Conservation (phyloP, 192 early-diverging fungal genomes). For the Linnemannia schmuckeri region DNA sequence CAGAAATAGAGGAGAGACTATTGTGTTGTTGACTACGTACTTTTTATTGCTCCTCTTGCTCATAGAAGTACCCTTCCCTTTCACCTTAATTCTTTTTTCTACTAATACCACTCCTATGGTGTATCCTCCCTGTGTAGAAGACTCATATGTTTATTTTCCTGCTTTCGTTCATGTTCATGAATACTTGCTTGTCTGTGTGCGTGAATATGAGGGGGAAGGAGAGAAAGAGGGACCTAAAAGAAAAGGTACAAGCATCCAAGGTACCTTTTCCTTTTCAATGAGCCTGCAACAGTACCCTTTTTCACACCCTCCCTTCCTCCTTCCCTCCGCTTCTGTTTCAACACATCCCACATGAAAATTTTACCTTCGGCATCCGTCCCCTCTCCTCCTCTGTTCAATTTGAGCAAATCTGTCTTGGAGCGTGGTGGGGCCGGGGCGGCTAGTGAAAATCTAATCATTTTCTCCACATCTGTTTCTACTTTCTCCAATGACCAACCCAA, state of each 20-base stretch:
- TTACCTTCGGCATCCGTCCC: not conserved
- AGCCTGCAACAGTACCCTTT: not conserved
- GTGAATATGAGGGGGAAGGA: too few species aligned
- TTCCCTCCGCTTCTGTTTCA: not conserved
- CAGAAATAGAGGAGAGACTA: not conserved
- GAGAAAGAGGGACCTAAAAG: not conserved
- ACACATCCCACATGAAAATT: conserved; percentile 9
- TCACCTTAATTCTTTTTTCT: not conserved
- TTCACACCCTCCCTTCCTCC: not conserved
- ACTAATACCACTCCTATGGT: not conserved
- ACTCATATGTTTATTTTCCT: not conserved
- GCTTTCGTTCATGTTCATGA: not conserved
- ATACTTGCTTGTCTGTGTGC: not conserved
- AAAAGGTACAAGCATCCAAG: not conserved
- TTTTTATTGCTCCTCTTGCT: not conserved
- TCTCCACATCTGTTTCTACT: not conserved
- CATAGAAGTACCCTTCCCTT: not conserved
- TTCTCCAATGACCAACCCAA: not conserved
- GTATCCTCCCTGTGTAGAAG: not conserved
- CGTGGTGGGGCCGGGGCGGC: not conserved
- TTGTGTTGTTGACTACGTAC: not conserved
- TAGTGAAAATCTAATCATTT: conserved; percentile 1
- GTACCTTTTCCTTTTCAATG: not conserved
- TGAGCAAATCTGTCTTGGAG: not conserved
- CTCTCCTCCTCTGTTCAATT: not conserved